phyloP scores from a whole-genome alignment of 2,329 filamentous ascomycete species.

The Colletotrichum sublineola region DNA sequence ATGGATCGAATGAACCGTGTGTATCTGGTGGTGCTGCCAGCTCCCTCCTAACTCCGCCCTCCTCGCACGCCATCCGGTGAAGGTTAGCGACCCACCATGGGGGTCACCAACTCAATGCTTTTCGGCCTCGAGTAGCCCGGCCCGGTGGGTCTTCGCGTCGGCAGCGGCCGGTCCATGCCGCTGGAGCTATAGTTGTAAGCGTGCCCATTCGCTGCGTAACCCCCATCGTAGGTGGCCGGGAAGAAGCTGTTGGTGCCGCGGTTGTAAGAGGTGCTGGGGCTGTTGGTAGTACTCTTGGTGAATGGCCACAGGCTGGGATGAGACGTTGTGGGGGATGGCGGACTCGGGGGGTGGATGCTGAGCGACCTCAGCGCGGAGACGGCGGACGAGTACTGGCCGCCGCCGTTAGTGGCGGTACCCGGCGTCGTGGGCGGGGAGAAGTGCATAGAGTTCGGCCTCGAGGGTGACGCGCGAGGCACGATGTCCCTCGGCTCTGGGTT shows the following conservation, averaged over 20 bases:
- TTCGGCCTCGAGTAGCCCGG: constrained; percentile 69
- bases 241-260: constrained; percentile 58
- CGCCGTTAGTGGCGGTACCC: constrained; percentile 47
- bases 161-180: constrained; percentile 68
- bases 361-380: constrained; percentile 69
- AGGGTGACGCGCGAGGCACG: constrained; percentile 73
- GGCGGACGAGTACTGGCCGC: constrained; percentile 61
- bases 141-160: constrained; percentile 62
- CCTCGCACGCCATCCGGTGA: neutral
- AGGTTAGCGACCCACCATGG: constrained; percentile 64
- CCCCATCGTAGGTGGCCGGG: constrained; percentile 67
- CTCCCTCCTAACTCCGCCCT: neutral
- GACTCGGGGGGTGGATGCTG: constrained; percentile 66
- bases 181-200: constrained; percentile 55
- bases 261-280: constrained; percentile 67
- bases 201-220: constrained; percentile 53
- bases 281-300: constrained; percentile 63
- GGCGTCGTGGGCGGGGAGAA: constrained; percentile 66
- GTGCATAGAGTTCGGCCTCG: constrained; percentile 68
- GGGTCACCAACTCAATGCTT: constrained; percentile 75
- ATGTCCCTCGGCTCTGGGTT: constrained; percentile 71
- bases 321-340: constrained; percentile 64
- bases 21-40: constrained; percentile 13
- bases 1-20: constrained; percentile 1
- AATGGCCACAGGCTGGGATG: constrained; percentile 67